These are phyloP conservation scores for Ophiocordyceps camponoti-saundersi DNA, from an alignment of 2,329 filamentous ascomycete genomes.

Conservation along the genomic window DNA sequence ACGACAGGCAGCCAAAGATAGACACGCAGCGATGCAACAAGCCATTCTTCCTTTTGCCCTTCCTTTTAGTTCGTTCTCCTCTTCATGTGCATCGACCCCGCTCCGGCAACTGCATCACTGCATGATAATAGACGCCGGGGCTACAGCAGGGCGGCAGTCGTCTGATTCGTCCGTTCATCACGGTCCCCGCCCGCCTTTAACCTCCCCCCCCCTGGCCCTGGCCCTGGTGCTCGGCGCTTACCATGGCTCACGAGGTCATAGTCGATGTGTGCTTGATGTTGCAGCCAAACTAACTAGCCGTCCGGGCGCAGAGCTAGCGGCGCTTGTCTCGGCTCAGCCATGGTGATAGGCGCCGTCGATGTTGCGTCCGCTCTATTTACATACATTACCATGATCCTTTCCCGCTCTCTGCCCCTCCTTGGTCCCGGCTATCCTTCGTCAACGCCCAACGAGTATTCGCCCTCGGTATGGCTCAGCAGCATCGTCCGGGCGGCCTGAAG, in stretches of 20 bases:
- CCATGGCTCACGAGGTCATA: not conserved
- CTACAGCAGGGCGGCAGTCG: not conserved
- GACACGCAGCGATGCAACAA: too few species aligned
- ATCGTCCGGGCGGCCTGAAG: slow-evolving; percentile 14
- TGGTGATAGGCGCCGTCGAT: not conserved
- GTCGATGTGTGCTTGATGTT: not conserved
- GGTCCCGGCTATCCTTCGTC: not conserved
- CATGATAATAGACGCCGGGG: slow-evolving; percentile 15
- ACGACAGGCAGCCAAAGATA: too few species aligned
- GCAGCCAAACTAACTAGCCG: not conserved
- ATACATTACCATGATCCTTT: not conserved
- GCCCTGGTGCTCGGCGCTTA: slow-evolving; percentile 13
- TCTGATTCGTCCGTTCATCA: not conserved
- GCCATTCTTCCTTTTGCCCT: too few species aligned
- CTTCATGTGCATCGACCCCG: not conserved
- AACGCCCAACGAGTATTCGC: not conserved
- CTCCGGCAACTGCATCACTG: slow-evolving; percentile 1
- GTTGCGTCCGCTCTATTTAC: not conserved
- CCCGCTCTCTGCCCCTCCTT: not conserved
- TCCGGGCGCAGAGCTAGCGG: slow-evolving; percentile 1
- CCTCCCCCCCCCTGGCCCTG: not conserved
- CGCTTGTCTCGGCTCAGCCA: not conserved
- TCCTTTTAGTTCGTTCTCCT: too few species aligned
- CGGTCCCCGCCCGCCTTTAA: not conserved
- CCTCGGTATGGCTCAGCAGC: slow-evolving; percentile 10